These are phyloP conservation scores for Tubosaeta sp. DNA, from an alignment of 768 basidiomycete species.

Conservation along the genomic window DNA sequence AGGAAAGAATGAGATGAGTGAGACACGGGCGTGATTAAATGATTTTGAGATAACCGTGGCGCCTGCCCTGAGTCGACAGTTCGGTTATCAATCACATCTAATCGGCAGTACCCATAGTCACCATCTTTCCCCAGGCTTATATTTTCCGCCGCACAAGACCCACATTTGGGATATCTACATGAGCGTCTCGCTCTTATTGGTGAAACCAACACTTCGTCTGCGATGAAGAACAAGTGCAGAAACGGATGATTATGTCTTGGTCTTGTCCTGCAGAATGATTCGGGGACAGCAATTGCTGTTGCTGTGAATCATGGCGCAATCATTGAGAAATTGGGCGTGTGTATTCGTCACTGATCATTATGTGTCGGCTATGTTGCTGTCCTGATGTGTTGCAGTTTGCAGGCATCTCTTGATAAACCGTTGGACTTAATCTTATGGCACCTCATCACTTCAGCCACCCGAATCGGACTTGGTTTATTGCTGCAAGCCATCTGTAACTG, in stretches of 20 bases:
- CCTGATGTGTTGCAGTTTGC: conserved; percentile 10
- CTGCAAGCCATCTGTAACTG: too few relatives aligned
- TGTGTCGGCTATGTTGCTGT: background rate
- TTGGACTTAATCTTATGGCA: too few relatives aligned
- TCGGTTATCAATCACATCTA: conserved; percentile 21
- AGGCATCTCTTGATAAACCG: conserved; percentile 88
- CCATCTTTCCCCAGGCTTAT: background rate
- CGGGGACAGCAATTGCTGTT: background rate
- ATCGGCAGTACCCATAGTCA: conserved; percentile 14
- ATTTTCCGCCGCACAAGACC: background rate
- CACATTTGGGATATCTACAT: background rate
- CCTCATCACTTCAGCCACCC: too few relatives aligned
- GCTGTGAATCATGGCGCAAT: background rate
- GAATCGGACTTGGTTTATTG: too few relatives aligned
- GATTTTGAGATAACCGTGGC: conserved; percentile 25
- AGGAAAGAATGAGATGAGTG: conserved; percentile 10
- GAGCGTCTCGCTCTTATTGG: background rate
- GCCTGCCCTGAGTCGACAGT: conserved; percentile 33
- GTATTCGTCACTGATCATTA: background rate
- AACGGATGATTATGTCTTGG: background rate
- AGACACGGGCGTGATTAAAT: conserved; percentile 6
- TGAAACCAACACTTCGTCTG: background rate
- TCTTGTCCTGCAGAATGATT: background rate
- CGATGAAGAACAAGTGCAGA: background rate
- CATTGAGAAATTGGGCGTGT: background rate